phyloP scores from a whole-genome alignment of 106 monocot species.

The Platanthera zijinensis region DNA sequence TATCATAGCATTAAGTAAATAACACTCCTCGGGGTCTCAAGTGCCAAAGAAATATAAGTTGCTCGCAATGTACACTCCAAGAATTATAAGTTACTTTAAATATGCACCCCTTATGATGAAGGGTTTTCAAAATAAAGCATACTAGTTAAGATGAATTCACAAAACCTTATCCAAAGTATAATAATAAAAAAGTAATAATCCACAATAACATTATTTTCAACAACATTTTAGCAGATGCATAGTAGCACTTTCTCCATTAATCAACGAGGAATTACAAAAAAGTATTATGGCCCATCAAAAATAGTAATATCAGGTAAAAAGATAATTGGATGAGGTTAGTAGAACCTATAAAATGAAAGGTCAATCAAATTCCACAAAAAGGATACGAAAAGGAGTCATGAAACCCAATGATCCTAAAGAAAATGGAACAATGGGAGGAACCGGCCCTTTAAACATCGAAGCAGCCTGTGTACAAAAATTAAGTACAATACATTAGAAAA shows the following conservation, averaged over 20 bases:
- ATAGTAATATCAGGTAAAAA: background rate
- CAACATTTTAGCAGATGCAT: background rate
- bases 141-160: background rate
- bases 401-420: slow-evolving; percentile 97
- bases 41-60: background rate
- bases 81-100: background rate
- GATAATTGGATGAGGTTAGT: background rate
- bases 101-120: background rate
- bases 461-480: slow-evolving; percentile 60
- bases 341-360: background rate
- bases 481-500: background rate
- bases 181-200: background rate
- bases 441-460: slow-evolving; percentile 95
- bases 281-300: background rate
- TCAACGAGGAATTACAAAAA: background rate
- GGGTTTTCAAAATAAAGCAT: background rate
- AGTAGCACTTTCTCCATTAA: background rate
- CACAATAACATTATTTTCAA: background rate
- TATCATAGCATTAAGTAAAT: background rate
- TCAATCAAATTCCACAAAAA: slow-evolving; percentile 4
- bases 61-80: background rate
- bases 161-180: background rate
- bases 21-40: background rate
- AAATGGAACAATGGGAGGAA: slow-evolving; percentile 89
- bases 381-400: slow-evolving; percentile 99